phyloP scores from a whole-genome alignment of 306 rosid genomes.

The Cicer bijugum region DNA sequence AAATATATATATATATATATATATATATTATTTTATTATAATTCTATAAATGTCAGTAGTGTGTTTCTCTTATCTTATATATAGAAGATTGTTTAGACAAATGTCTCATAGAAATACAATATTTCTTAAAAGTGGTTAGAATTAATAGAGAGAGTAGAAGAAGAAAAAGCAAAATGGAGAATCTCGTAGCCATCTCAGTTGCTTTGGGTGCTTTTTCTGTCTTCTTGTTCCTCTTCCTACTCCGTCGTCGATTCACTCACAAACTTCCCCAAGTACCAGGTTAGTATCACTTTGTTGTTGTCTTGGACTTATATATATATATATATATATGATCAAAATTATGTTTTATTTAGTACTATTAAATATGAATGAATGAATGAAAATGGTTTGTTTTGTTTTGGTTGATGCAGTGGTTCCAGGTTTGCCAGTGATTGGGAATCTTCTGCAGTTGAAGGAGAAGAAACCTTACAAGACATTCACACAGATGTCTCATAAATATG shows the following conservation, averaged over 20 bases:
- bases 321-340: too few species aligned
- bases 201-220: constrained; percentile 59
- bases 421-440: constrained; percentile 77
- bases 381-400: neutral
- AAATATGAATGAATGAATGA: too few species aligned
- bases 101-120: too few species aligned
- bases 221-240: constrained; percentile 35
- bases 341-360: too few species aligned
- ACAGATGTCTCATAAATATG: constrained; percentile 67
- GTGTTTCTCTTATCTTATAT: too few species aligned
- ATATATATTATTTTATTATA: too few species aligned
- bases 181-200: constrained; percentile 29
- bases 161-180: constrained; percentile 16
- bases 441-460: constrained; percentile 92
- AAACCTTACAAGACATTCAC: constrained; percentile 87
- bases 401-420: constrained; percentile 75
- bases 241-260: constrained; percentile 34
- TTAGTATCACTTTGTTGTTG: constrained; percentile 1
- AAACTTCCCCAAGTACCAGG: constrained; percentile 74
- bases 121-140: too few species aligned
- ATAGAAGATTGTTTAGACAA: too few species aligned
- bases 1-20: too few species aligned
- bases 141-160: too few species aligned
- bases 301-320: too few species aligned
- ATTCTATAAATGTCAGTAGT: too few species aligned